A percentile compares a stretch with the other conserved stretches of the same genome.
Evolutionary conservation across 345 rosid species (phyloP).

Genomic region (Salix udensis): DNA sequence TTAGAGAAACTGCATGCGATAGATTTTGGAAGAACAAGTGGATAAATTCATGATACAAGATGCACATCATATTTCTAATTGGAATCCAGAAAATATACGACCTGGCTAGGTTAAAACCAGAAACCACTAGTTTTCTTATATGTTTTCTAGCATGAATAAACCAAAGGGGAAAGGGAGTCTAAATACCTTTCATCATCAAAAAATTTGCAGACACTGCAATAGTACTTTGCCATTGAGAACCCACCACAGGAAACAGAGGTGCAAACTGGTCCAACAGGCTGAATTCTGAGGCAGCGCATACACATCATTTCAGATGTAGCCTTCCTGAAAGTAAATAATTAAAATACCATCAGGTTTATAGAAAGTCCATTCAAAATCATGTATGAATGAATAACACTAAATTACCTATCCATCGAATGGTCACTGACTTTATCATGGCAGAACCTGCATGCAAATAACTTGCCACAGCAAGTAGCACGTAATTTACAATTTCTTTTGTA

Average conservation of each 20-base stretch:
- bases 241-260: slow-evolving; percentile 50
- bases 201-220: slow-evolving; percentile 57
- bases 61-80: background rate
- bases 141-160: background rate
- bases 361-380: slow-evolving; percentile 13
- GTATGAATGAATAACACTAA: background rate
- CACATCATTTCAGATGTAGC: slow-evolving; percentile 83
- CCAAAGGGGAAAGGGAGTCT: background rate
- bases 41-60: background rate
- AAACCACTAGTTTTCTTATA: background rate
- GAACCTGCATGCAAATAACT: slow-evolving; percentile 65
- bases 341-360: slow-evolving; percentile 9
- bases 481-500: slow-evolving; percentile 80
- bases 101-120: background rate
- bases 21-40: background rate
- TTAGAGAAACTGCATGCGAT: background rate
- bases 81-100: background rate
- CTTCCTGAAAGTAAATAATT: slow-evolving; percentile 44
- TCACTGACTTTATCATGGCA: slow-evolving; percentile 84
- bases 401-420: slow-evolving; percentile 76
- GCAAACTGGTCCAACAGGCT: slow-evolving; percentile 63
- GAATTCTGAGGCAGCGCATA: slow-evolving; percentile 66
- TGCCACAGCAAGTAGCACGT: slow-evolving; percentile 69
- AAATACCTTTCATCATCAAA: slow-evolving; percentile 58
- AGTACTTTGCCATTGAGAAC: slow-evolving; percentile 75